These are phyloP conservation scores for Dryas integrifolia DNA, from an alignment of 331 rosid species.

Conservation along the genomic window DNA sequence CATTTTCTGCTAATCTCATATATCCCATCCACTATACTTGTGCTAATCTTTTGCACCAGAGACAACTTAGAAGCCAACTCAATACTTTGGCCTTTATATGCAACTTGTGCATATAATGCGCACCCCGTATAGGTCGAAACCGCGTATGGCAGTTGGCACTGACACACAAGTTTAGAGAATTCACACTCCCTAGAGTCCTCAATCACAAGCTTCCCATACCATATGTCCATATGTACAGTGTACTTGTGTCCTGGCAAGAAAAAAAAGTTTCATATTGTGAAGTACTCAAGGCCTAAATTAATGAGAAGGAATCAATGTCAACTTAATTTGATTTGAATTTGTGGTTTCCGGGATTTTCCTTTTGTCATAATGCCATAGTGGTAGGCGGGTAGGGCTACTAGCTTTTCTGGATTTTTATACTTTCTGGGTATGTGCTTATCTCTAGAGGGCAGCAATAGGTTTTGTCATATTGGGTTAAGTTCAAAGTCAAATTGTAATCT, in stretches of 20 bases:
- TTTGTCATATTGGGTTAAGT: constrained; percentile 4
- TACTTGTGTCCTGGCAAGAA: too few relatives aligned
- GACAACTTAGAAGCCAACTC: not conserved
- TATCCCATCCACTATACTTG: not conserved
- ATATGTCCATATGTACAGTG: too few relatives aligned
- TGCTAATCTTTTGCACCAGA: not conserved
- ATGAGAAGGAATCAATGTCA: too few relatives aligned
- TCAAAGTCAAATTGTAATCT: not conserved
- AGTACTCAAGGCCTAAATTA: too few relatives aligned
- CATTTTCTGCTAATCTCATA: not conserved
- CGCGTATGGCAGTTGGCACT: not conserved
- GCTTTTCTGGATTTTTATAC: not conserved
- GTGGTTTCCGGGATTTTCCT: not conserved
- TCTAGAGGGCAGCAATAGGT: not conserved
- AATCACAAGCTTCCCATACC: not conserved
- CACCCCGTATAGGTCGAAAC: constrained; percentile 14
- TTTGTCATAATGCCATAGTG: not conserved
- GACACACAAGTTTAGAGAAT: too few relatives aligned
- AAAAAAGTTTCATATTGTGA: too few relatives aligned
- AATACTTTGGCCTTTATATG: constrained; percentile 7
- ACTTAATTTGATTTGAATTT: not conserved
- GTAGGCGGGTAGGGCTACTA: not conserved
- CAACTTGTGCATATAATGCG: constrained; percentile 3
- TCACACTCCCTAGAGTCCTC: not conserved
- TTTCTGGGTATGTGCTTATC: not conserved